Evolutionary conservation across 768 basidiomycete species (phyloP), one percentile per base, ranked within the genome.

Genomic region (Lactarius deliciosus): DNA sequence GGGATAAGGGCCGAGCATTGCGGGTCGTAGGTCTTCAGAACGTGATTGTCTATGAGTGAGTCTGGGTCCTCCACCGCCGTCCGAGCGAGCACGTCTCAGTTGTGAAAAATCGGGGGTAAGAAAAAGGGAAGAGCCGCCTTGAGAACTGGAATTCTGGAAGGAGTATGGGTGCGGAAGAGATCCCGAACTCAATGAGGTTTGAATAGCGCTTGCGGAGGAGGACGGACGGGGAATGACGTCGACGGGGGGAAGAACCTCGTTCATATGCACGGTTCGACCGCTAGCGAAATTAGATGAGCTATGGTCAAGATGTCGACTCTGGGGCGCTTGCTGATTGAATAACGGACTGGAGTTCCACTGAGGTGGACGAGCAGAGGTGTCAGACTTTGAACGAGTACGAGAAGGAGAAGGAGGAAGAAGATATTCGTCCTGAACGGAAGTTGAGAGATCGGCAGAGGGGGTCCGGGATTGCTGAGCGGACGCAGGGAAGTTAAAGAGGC

Each of bases 1-100:
- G 25, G 65, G 28, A 18, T 32, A 57, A 6, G 65, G 57, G 77
- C 75, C 82, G 79, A 40, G 75, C 16, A 75, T 72, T 11, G 76
- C 69, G 65, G 75, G 76, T 32, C 74, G 75, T 47, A 88, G 78
- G 72, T 90, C 90, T 74, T 91, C 89, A 47, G 85, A 86, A 68
- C 86, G 85, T 38, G 82, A 83, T 22, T 80, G 79, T 18, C 88
- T 79, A 70, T 80, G 66, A 10, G 61, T n/a, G 25, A 59, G 50
- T 47, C 66, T 63, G 16, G 61, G 57, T n/a, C 32, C 57, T 38
- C 78, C 76, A 22, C 79, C 77, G 64, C 75, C 73, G 63, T 86
- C 85, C 11, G 84, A 85, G 69, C 81, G 82, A 59, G 78, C 76
- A 22, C 86, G 81, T 60, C 85, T 82, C n/a, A 88, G 69, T 59